Percentiles rank a stretch among this genome's conserved stretches.
Evolutionary conservation across 1,139 yeast genomes (phyloP).

Genomic region (Geotrichum carabidarum): DNA sequence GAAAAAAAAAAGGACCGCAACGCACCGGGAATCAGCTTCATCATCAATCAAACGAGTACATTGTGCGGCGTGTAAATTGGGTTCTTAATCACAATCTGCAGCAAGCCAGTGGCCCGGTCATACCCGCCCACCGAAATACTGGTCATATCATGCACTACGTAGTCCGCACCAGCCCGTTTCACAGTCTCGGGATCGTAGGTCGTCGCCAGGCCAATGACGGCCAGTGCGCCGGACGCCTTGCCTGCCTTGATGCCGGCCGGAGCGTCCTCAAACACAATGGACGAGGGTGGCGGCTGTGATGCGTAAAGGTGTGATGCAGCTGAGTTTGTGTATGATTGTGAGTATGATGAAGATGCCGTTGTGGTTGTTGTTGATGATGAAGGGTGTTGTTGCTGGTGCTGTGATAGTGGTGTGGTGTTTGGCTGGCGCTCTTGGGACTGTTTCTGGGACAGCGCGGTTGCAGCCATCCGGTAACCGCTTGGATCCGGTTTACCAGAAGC

Average conservation of each 20-base stretch:
- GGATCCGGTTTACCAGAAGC: slow-evolving; percentile 79
- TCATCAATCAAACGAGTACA: background rate
- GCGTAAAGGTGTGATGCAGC: background rate
- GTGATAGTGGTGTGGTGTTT: background rate
- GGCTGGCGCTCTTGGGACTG: background rate
- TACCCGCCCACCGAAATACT: slow-evolving; percentile 1
- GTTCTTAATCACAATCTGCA: slow-evolving; percentile 5
- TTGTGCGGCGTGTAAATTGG: slow-evolving; percentile 12
- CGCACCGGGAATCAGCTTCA: background rate
- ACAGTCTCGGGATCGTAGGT: slow-evolving; percentile 67
- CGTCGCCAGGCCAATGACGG: slow-evolving; percentile 76
- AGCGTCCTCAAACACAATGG: slow-evolving; percentile 78
- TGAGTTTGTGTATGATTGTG: background rate
- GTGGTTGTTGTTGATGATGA: background rate
- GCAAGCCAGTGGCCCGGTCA: slow-evolving; percentile 3
- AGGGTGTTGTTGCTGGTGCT: background rate
- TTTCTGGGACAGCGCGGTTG: background rate
- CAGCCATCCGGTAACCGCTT: slow-evolving; percentile 56
- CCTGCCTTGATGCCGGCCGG: slow-evolving; percentile 87
- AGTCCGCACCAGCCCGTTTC: slow-evolving; percentile 71
- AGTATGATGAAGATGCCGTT: background rate
- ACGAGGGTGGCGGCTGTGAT: slow-evolving; percentile 7
- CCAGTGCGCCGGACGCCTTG: slow-evolving; percentile 69
- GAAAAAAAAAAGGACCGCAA: too few species aligned
- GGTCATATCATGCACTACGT: slow-evolving; percentile 58